Evolutionary conservation across 192 early-diverging fungal species (phyloP), one percentile per base, ranked within the genome.

Genomic region (Entophlyctis helioformis): DNA sequence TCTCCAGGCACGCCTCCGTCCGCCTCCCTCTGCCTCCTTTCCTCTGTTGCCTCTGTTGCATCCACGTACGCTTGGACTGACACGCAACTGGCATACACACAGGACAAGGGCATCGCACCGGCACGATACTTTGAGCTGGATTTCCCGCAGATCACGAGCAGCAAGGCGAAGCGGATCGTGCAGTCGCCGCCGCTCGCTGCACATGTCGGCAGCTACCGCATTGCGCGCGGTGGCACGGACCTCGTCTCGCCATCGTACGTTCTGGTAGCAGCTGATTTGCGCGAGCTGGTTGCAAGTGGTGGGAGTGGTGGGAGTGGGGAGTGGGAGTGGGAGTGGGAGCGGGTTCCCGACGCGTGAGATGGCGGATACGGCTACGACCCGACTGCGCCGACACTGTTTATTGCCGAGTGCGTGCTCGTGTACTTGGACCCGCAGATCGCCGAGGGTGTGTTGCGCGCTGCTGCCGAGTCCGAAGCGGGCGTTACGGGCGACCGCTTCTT

Each of bases 401-500:
- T 98, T 5, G 87, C 91, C 44, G 95, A 98, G 60, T 95, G 91
- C 37, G 87, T 94, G 16, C 63, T 96, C 28, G 82, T 98, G 6
- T 98, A 98, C 62, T 56, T 96, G 22, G 69, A 79, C 27, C 74
- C 88, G 1, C 15, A 43, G 8, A 62, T 72, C 39, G 78, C 86
- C 0, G 69, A 83, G 34, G 34, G 34, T 2, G 82, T 98, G 29
- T 41, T 98, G 3, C 8, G 3, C 7, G 19, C 10, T 2, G 38
- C 54, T 25, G 60, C 52, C 5, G 11, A 41, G 1, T 25, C 53
- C 7, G 39, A 8, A 4, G 39, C 39, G 5, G 11, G 5, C 24
- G 21, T 51, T 13, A 34, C 27, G 13, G 32, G 16, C 24, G 18
- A 39, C n/a, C 49, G 48, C 23, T 27, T 80, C 13, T 84, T 94